Evolutionary conservation across 1,284 basidiomycete species (phyloP).

Genomic region (Neolentinus lepideus): DNA sequence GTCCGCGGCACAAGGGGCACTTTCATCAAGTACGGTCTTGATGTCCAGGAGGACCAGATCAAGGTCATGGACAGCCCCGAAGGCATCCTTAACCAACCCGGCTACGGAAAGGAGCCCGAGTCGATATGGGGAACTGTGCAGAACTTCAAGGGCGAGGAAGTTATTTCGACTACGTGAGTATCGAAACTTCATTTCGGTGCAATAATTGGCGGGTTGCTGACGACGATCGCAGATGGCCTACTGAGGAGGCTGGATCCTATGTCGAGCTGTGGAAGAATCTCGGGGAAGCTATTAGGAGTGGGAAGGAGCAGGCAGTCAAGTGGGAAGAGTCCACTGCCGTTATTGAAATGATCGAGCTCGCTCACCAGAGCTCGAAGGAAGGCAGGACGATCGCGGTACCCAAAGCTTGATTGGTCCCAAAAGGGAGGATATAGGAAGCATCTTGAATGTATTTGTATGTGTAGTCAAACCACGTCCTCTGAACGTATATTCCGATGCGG

Average conservation of each 20-base stretch:
- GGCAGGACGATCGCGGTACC: constrained; percentile 39
- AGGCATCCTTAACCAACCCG: constrained; percentile 32
- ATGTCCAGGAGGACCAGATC: constrained; percentile 72
- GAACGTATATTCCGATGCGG: too few relatives aligned
- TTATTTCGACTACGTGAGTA: constrained; percentile 42
- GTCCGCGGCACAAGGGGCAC: constrained; percentile 66
- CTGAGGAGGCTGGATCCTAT: constrained; percentile 52
- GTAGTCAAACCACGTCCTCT: too few relatives aligned
- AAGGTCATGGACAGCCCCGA: constrained; percentile 43
- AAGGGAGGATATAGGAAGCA: neutral
- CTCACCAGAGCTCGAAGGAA: constrained; percentile 55
- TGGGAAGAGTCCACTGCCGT: constrained; percentile 65
- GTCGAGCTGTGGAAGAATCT: constrained; percentile 59
- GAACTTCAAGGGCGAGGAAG: constrained; percentile 38
- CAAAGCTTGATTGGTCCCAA: constrained; percentile 3
- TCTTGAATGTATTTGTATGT: neutral
- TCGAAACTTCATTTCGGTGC: neutral
- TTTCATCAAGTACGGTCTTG: constrained; percentile 72
- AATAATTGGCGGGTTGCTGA: constrained; percentile 8
- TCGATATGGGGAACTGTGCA: constrained; percentile 54
- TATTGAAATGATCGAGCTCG: constrained; percentile 70
- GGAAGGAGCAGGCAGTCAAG: constrained; percentile 49
- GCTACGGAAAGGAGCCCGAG: constrained; percentile 49
- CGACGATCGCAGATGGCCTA: constrained; percentile 47
- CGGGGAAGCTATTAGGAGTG: constrained; percentile 50